Evolutionary conservation across 345 rosid species (phyloP).

Genomic region (Moricandia moricandioides): DNA sequence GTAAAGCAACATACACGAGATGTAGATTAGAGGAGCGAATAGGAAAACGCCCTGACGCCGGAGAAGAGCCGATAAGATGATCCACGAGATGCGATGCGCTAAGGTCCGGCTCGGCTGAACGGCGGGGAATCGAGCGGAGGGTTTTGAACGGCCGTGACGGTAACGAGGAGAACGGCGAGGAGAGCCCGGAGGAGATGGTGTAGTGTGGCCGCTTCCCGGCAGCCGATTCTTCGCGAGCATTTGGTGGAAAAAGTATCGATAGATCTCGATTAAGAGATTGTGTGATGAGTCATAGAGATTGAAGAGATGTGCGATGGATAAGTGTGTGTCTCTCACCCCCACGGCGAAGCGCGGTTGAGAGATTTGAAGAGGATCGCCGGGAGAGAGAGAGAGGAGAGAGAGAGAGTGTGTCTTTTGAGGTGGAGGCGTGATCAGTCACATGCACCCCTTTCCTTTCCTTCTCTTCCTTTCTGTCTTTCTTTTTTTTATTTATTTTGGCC

Average conservation of each 20-base stretch:
- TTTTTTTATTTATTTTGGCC: not conserved
- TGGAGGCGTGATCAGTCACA: slow-evolving; percentile 42
- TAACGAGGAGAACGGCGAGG: slow-evolving; percentile 88
- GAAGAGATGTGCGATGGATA: not conserved
- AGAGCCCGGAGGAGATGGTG: slow-evolving; percentile 97
- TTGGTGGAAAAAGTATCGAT: slow-evolving; percentile 28
- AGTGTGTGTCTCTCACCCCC: not conserved
- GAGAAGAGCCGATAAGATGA: slow-evolving; percentile 79
- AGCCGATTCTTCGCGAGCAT: slow-evolving; percentile 81
- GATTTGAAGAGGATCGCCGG: slow-evolving; percentile 24
- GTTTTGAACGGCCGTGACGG: slow-evolving; percentile 67
- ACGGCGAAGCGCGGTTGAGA: slow-evolving; percentile 21
- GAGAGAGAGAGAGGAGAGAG: not conserved
- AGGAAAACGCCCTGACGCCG: slow-evolving; percentile 91
- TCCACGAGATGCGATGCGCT: slow-evolving; percentile 84
- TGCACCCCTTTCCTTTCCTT: slow-evolving; percentile 19
- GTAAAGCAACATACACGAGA: slow-evolving; percentile 89
- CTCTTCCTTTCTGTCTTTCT: slow-evolving; percentile 1
- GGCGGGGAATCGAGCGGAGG: slow-evolving; percentile 44
- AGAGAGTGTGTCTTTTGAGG: slow-evolving; percentile 23
- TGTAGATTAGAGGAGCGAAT: slow-evolving; percentile 89
- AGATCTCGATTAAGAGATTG: slow-evolving; percentile 32
- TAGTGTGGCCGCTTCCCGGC: slow-evolving; percentile 87
- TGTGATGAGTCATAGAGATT: not conserved
- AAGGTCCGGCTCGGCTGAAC: slow-evolving; percentile 52